phyloP scores from a whole-genome alignment of 371 early-diverging fungal species.

The Rhizopus microsporus region DNA sequence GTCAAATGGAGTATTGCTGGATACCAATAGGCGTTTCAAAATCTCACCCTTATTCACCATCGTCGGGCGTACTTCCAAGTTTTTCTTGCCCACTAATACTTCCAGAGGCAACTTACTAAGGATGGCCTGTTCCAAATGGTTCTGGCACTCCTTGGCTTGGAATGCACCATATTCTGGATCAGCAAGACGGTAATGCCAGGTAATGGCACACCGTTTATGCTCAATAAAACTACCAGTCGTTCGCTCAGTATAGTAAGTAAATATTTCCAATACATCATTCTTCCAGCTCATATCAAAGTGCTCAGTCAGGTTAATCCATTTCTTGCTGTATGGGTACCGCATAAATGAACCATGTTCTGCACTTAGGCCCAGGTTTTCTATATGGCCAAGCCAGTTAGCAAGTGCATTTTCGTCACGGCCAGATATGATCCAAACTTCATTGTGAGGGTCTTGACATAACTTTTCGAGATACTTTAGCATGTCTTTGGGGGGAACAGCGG shows the following conservation, averaged over 20 bases:
- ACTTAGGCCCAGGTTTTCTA: slow-evolving; percentile 79
- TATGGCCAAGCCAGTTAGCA: slow-evolving; percentile 81
- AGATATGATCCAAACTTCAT: slow-evolving; percentile 91
- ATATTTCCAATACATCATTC: slow-evolving; percentile 82
- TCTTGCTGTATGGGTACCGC: slow-evolving; percentile 49
- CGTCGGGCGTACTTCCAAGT: slow-evolving; percentile 87
- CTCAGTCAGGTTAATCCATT: slow-evolving; percentile 81
- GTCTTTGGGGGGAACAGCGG: slow-evolving; percentile 64
- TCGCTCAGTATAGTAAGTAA: slow-evolving; percentile 88
- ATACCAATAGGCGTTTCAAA: slow-evolving; percentile 74
- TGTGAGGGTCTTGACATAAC: slow-evolving; percentile 74
- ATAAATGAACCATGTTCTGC: slow-evolving; percentile 78
- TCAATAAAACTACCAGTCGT: slow-evolving; percentile 87
- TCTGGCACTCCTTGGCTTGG: slow-evolving; percentile 92
- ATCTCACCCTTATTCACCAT: slow-evolving; percentile 91
- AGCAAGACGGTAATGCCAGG: slow-evolving; percentile 92
- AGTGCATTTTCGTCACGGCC: slow-evolving; percentile 88
- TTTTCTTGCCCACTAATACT: slow-evolving; percentile 94
- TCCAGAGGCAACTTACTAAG: slow-evolving; percentile 92
- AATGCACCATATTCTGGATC: slow-evolving; percentile 84
- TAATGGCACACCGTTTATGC: slow-evolving; percentile 79
- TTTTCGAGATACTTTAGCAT: slow-evolving; percentile 66
- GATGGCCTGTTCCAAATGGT: slow-evolving; percentile 85
- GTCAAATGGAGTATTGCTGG: slow-evolving; percentile 60
- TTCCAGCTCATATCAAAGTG: slow-evolving; percentile 88